phyloP scores from a whole-genome alignment of 805 yeast genomes.

The Tetrapisispora namnaoensis region DNA sequence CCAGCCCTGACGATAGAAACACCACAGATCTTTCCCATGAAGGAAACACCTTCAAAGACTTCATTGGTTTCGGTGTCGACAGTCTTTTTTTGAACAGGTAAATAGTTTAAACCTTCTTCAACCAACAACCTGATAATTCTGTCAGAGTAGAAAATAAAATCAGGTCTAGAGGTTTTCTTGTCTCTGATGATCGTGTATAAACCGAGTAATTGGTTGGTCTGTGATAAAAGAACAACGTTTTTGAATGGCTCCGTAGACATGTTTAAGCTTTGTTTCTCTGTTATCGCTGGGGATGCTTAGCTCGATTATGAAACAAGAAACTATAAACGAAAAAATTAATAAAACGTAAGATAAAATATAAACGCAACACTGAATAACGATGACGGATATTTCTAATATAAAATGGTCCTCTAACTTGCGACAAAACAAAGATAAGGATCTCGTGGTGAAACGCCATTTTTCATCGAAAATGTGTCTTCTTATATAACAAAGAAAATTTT shows the following conservation, averaged over 20 bases:
- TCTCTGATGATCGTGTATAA: slow-evolving; percentile 87
- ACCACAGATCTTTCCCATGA: slow-evolving; percentile 92
- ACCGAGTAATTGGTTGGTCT: slow-evolving; percentile 82
- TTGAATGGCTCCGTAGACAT: slow-evolving; percentile 26
- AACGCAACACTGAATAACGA: background rate
- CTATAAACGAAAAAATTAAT: background rate
- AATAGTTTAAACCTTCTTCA: slow-evolving; percentile 88
- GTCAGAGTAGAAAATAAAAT: slow-evolving; percentile 91
- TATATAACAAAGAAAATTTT: too few species aligned
- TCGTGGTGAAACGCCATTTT: background rate
- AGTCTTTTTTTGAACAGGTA: slow-evolving; percentile 66
- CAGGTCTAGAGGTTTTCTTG: slow-evolving; percentile 70
- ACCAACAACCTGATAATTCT: slow-evolving; percentile 88
- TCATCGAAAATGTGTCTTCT: background rate
- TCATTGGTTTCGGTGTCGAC: slow-evolving; percentile 74
- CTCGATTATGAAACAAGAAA: too few species aligned
- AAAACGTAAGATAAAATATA: background rate
- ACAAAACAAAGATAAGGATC: background rate
- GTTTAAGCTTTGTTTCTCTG: background rate
- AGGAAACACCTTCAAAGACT: slow-evolving; percentile 63
- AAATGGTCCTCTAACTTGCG: background rate
- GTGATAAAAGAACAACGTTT: slow-evolving; percentile 63
- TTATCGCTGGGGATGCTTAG: too few species aligned
- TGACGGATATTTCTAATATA: background rate
- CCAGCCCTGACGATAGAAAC: slow-evolving; percentile 98